Evolutionary conservation across 495 filamentous ascomycete species (phyloP).

Genomic region (Penicillium turbatum): DNA sequence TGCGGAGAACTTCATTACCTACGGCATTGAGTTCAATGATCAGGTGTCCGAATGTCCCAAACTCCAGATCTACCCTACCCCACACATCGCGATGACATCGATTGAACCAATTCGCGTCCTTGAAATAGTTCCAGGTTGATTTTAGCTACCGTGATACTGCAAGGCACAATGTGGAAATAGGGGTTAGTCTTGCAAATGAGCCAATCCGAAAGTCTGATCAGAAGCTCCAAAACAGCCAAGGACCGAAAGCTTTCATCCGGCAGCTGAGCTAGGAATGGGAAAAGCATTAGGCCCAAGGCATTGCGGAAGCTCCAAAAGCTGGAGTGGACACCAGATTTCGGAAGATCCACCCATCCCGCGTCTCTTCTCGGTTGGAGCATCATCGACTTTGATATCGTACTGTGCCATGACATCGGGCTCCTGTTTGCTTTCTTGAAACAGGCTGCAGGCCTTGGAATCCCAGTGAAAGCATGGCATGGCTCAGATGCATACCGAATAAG

Average conservation of each 20-base stretch:
- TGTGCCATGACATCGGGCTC: slow-evolving; percentile 9
- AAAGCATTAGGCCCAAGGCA: not conserved
- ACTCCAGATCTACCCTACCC: not conserved
- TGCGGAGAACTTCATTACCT: not conserved
- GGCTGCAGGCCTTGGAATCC: slow-evolving; percentile 12
- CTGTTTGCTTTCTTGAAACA: slow-evolving; percentile 7
- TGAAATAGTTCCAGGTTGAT: not conserved
- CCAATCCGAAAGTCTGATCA: no score
- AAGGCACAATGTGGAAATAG: not conserved
- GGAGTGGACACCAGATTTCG: slow-evolving; percentile 11
- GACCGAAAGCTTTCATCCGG: not conserved
- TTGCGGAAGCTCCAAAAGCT: slow-evolving; percentile 11
- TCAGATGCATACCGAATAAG: not conserved
- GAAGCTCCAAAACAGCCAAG: not conserved
- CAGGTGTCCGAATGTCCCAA: not conserved
- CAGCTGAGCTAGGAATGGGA: not conserved
- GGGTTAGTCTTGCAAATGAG: no score
- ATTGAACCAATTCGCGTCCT: not conserved
- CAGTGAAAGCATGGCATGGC: slow-evolving; percentile 1
- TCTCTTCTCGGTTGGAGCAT: slow-evolving; percentile 14
- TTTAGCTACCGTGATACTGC: not conserved
- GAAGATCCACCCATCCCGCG: slow-evolving; percentile 14
- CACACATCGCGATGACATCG: slow-evolving; percentile 4
- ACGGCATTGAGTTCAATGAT: not conserved
- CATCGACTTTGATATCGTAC: slow-evolving; percentile 22